Base-by-base conservation (phyloP, 495 filamentous ascomycete genomes). In the Chaetomium fimeti region DNA sequence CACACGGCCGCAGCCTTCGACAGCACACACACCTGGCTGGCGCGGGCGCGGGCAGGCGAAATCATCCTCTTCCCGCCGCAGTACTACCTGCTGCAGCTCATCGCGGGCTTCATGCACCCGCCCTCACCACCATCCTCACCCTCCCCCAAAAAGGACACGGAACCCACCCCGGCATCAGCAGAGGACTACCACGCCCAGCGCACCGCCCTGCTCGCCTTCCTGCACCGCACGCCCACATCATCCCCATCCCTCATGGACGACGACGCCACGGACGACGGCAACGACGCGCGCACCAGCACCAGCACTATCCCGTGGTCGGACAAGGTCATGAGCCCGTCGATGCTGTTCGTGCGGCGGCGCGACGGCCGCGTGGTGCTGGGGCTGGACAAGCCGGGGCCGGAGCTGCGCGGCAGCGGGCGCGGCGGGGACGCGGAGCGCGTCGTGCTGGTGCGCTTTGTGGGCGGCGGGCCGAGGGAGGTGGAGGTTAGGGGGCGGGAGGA, bases 31-130 rank as follows among this genome's bases (percentile, higher is more conserved):
- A 80, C 81, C 43, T 97, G 93, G 91, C 76, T 96, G 27, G 75
- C 75, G 1, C 78, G 84, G 62, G 86, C 88, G 12, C 74, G 75
- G 5, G 72, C 67, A 0, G 87, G 84, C 11, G 84, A 91, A 45
- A 87, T 97, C 51, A 88, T 95, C 59, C 79, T 98, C 1, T 96
- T 91, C 69, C 94, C 94, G 29, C 94, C 94, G 3, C 94, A 98
- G 68, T 90, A 87, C 73, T 89, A 92, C 67, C 83, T 98, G 0
- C 76, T 96, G 13, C 78, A 84, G 24, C 70, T 90, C 0, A 76
- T 95, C 6, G 77, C 88, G 3, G 77, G 79, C 13, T 91, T 89
- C 64, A 73, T 92, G 75, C 40, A 6, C 8, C 45, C 5, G 9
- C 7, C 56, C 18, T 25, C 24, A 63, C 8, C 57, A 25, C 2